Percentiles rank a stretch among this genome's conserved stretches.
Conservation (phyloP, 2,329 filamentous ascomycete species). For the Pyricularia pennisetigena region DNA sequence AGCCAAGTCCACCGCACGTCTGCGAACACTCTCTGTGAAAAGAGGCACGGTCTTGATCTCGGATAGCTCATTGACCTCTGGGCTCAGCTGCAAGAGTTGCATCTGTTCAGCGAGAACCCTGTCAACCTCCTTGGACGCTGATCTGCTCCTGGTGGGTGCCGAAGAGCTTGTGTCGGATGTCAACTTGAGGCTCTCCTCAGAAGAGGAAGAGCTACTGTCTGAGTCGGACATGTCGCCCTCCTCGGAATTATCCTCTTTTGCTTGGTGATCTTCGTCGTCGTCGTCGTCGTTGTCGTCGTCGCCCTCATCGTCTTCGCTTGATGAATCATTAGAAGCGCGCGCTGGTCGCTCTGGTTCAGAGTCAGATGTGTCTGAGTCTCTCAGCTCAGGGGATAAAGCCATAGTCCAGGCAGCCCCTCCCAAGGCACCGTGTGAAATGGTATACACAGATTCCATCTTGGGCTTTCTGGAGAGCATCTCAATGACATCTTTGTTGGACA, state of each 20-base stretch:
- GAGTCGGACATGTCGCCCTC: neutral
- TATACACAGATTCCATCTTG: neutral
- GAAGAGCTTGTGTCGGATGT: neutral
- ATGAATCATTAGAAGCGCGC: neutral
- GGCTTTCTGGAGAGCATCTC: neutral
- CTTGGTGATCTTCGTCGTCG: neutral
- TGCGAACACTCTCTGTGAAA: neutral
- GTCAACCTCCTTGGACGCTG: neutral
- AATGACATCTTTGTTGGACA: neutral
- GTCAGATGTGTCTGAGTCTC: neutral
- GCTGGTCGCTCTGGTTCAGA: neutral
- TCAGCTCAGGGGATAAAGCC: neutral
- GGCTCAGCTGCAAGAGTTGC: neutral
- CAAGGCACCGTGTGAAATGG: neutral
- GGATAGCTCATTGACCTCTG: neutral
- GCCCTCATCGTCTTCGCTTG: neutral
- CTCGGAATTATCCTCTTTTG: neutral
- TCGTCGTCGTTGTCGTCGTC: neutral
- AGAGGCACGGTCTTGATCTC: neutral
- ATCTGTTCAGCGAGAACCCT: neutral
- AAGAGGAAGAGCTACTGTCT: neutral
- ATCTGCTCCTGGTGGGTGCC: neutral
- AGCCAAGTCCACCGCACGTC: neutral
- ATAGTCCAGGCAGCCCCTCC: neutral
- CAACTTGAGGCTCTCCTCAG: neutral